These are phyloP conservation scores for Melampsora larici-populina DNA, from an alignment of 1,284 basidiomycete species.

Conservation along the genomic window DNA sequence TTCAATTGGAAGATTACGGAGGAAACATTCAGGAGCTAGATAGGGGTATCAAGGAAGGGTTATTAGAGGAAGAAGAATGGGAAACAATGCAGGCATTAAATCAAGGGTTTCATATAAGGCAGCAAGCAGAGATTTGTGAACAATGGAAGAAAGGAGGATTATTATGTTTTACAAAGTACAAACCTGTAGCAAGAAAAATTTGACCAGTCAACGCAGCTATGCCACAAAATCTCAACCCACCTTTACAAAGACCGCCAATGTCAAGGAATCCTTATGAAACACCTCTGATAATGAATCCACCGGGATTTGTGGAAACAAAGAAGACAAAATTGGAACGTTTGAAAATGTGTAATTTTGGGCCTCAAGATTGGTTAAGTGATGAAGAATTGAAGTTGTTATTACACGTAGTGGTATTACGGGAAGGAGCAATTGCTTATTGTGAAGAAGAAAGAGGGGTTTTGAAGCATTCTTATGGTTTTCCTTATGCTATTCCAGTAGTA, in stretches of 20 bases:
- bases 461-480: too few relatives aligned
- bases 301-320: not conserved
- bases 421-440: not conserved
- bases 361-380: too few relatives aligned
- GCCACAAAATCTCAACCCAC: not conserved
- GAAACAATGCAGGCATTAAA: not conserved
- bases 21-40: too few relatives aligned
- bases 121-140: not conserved
- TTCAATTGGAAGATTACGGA: too few relatives aligned
- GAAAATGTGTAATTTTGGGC: too few relatives aligned
- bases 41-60: too few relatives aligned
- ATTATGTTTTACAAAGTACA: constrained; percentile 15
- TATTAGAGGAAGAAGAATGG: not conserved
- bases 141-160: too few relatives aligned
- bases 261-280: constrained; percentile 2
- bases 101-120: not conserved
- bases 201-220: not conserved
- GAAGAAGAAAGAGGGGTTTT: not conserved
- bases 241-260: too few relatives aligned
- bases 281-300: not conserved
- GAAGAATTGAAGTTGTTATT: not conserved
- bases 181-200: constrained; percentile 16
- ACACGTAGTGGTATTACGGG: not conserved
- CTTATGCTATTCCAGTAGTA: too few relatives aligned
- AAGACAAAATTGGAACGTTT: too few relatives aligned